Evolutionary conservation across 129 eudicot species (phyloP).

Genomic region (Logfia minima): DNA sequence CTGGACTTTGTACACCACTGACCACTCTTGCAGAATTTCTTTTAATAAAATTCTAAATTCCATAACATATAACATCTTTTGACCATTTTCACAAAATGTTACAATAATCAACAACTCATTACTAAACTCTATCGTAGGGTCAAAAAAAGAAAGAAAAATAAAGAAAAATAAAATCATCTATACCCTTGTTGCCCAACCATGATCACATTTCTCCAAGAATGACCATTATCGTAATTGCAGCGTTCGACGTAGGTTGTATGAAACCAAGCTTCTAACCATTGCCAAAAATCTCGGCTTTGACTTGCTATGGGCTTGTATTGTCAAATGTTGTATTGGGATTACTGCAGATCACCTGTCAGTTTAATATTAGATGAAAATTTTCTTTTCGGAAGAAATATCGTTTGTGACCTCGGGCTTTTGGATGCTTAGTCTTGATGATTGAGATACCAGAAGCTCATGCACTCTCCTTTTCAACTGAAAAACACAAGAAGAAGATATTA

Average conservation of each 20-base stretch:
- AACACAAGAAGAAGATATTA: background rate
- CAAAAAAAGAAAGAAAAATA: too few species aligned
- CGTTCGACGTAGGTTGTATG: background rate
- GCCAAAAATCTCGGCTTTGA: conserved; percentile 11
- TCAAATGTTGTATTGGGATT: background rate
- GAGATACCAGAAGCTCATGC: conserved; percentile 68
- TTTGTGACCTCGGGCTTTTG: conserved; percentile 34
- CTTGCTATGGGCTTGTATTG: conserved; percentile 6
- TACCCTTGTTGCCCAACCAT: background rate
- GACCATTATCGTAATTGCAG: background rate
- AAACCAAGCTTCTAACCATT: conserved; percentile 2
- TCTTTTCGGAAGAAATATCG: conserved; percentile 14
- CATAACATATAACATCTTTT: background rate
- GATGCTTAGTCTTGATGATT: conserved; percentile 43
- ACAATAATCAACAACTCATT: background rate
- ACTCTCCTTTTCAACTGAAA: conserved; percentile 70
- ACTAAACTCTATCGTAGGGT: background rate
- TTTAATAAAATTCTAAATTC: background rate
- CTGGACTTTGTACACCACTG: too few species aligned
- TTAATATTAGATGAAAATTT: conserved; percentile 23
- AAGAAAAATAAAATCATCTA: too few species aligned
- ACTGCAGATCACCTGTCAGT: background rate
- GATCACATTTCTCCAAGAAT: background rate
- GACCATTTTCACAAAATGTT: background rate
- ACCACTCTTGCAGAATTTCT: too few species aligned